Conservation (phyloP, 495 filamentous ascomycete genomes). For the Penicillium paxilli region DNA sequence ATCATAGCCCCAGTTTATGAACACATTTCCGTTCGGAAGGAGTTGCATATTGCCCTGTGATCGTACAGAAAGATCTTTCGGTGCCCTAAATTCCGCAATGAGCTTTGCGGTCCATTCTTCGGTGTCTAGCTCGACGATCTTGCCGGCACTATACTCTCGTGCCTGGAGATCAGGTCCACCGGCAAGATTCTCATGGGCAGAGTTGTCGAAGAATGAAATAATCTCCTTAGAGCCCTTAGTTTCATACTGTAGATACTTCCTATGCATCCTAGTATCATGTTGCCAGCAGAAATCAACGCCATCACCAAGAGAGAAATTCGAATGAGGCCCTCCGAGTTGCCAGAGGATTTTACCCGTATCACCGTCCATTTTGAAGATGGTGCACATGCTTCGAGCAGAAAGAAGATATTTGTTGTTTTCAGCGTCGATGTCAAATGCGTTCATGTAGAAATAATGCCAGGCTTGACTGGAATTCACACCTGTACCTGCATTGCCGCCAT, state of each 20-base stretch:
- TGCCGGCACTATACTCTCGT: conserved; percentile 40
- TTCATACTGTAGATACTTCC: conserved; percentile 35
- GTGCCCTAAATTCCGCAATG: conserved; percentile 29
- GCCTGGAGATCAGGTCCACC: conserved; percentile 24
- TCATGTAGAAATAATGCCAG: conserved; percentile 36
- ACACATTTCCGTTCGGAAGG: conserved; percentile 47
- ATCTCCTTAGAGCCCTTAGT: conserved; percentile 38
- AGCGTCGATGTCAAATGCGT: conserved; percentile 20
- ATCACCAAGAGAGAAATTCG: conserved; percentile 24
- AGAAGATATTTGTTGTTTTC: conserved; percentile 49
- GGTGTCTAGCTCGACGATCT: conserved; percentile 44
- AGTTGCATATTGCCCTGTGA: conserved; percentile 55
- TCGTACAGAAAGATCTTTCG: conserved; percentile 40
- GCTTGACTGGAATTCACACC: conserved; percentile 30
- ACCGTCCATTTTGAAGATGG: conserved; percentile 52
- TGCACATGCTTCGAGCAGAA: conserved; percentile 49
- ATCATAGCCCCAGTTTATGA: conserved; percentile 52
- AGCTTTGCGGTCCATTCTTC: conserved; percentile 37
- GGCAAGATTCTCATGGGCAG: conserved; percentile 25
- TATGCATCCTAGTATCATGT: conserved; percentile 46
- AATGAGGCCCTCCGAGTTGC: conserved; percentile 43
- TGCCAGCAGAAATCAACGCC: conserved; percentile 49
- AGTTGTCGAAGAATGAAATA: conserved; percentile 49
- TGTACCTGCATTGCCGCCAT: conserved; percentile 46
- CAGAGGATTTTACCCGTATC: conserved; percentile 52